These are phyloP conservation scores for Lasiosphaeria miniovina DNA, from an alignment of 495 filamentous ascomycete genomes.

Conservation along the genomic window DNA sequence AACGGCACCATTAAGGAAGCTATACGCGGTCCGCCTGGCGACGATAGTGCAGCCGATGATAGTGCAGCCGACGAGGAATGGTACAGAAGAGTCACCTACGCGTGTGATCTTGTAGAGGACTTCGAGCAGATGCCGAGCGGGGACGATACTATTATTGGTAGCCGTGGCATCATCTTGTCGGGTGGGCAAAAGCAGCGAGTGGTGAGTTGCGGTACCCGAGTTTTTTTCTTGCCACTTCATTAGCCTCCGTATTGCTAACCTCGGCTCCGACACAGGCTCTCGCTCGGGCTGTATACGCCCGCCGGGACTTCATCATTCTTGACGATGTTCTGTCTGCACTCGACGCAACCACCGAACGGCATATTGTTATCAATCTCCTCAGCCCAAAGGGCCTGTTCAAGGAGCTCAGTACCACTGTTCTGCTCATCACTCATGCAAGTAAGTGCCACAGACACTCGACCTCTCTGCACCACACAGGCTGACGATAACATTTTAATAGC, in stretches of 20 bases:
- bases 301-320: constrained; percentile 19
- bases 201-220: constrained; percentile 26
- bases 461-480: too few species aligned
- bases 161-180: constrained; percentile 62
- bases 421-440: constrained; percentile 40
- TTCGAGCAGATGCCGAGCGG: constrained; percentile 53
- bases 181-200: constrained; percentile 65
- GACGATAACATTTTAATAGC: constrained; percentile 10
- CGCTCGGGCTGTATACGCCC: constrained; percentile 24
- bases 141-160: constrained; percentile 59
- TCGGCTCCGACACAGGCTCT: constrained; percentile 2
- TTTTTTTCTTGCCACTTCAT: neutral
- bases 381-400: constrained; percentile 53
- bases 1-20: constrained; percentile 41
- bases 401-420: constrained; percentile 45
- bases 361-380: constrained; percentile 46
- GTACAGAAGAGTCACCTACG: constrained; percentile 57
- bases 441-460: too few species aligned
- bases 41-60: constrained; percentile 32
- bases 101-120: constrained; percentile 57
- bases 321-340: constrained; percentile 48
- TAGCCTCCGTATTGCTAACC: too few species aligned
- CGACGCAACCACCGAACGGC: constrained; percentile 39
- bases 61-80: constrained; percentile 40
- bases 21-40: constrained; percentile 30